These are phyloP conservation scores for Phylloboletellus chloephorus DNA, from an alignment of 1,284 basidiomycete species.

Conservation along the genomic window DNA sequence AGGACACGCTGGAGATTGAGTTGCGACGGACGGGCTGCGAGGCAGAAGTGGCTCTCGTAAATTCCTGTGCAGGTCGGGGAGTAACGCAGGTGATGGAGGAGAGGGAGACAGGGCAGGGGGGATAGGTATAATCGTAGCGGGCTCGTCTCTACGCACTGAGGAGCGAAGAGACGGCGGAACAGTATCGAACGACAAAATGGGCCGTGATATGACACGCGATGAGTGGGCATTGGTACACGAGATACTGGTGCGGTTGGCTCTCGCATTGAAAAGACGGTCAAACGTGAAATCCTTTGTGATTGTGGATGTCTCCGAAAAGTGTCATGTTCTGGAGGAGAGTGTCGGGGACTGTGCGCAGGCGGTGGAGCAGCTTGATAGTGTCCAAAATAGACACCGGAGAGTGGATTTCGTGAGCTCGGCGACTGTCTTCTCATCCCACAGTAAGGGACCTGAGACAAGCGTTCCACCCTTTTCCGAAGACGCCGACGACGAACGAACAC, in stretches of 20 bases:
- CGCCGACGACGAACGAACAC: conserved; percentile 1
- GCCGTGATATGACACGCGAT: not conserved
- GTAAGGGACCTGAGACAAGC: not conserved
- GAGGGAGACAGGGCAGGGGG: not conserved
- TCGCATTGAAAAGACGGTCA: not conserved
- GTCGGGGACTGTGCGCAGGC: conserved; percentile 2
- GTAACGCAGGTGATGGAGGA: not conserved
- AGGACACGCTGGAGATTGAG: not conserved
- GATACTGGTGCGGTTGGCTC: conserved; percentile 1
- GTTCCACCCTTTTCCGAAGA: not conserved
- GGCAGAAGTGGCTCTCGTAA: not conserved
- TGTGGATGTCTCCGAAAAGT: not conserved
- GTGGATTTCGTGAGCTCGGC: conserved; percentile 5
- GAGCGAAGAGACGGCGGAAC: not conserved
- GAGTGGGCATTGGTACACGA: not conserved
- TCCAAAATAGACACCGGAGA: not conserved
- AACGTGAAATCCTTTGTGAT: not conserved
- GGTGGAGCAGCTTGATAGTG: conserved; percentile 3
- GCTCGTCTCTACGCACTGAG: conserved; percentile 1
- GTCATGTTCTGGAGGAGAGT: conserved; percentile 7
- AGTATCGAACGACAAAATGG: conserved; percentile 3
- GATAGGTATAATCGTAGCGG: not conserved
- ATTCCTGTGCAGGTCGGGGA: not conserved
- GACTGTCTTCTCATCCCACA: not conserved
- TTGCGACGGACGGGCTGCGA: not conserved